phyloP scores from a whole-genome alignment of 1,284 basidiomycete species.

The Pseudozyma thailandica region DNA sequence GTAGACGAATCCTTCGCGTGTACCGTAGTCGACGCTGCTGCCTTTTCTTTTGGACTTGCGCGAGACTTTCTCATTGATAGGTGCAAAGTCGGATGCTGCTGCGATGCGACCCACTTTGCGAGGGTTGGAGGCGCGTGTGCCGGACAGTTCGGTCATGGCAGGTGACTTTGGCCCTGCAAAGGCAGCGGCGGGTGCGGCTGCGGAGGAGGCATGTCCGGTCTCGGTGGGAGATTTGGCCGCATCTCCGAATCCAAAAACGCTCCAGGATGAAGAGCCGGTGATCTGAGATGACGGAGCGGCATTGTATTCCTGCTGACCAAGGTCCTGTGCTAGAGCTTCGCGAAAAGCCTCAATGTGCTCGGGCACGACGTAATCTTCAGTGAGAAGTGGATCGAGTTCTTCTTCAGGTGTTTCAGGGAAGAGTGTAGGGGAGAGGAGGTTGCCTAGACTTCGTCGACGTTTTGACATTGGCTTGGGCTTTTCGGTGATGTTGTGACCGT shows the following conservation, averaged over 20 bases:
- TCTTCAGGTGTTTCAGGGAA: slow-evolving; percentile 29
- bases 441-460: slow-evolving; percentile 39
- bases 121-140: slow-evolving; percentile 43
- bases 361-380: slow-evolving; percentile 45
- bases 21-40: slow-evolving; percentile 47
- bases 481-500: slow-evolving; percentile 8
- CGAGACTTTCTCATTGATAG: slow-evolving; percentile 57
- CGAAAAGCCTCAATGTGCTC: slow-evolving; percentile 57
- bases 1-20: slow-evolving; percentile 62
- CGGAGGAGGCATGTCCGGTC: slow-evolving; percentile 5
- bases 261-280: slow-evolving; percentile 42
- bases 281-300: slow-evolving; percentile 31
- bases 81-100: slow-evolving; percentile 66
- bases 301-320: slow-evolving; percentile 57
- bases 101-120: slow-evolving; percentile 56
- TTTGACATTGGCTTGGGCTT: slow-evolving; percentile 20
- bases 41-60: slow-evolving; percentile 28
- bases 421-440: slow-evolving; percentile 39
- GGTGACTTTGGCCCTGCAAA: slow-evolving; percentile 26
- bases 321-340: slow-evolving; percentile 54
- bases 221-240: slow-evolving; percentile 31
- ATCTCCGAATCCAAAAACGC: slow-evolving; percentile 39
- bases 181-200: slow-evolving; percentile 11
- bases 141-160: slow-evolving; percentile 23
- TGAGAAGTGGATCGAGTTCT: slow-evolving; percentile 54